phyloP scores from a whole-genome alignment of 768 basidiomycete genomes.

The Kwoniella pini region DNA sequence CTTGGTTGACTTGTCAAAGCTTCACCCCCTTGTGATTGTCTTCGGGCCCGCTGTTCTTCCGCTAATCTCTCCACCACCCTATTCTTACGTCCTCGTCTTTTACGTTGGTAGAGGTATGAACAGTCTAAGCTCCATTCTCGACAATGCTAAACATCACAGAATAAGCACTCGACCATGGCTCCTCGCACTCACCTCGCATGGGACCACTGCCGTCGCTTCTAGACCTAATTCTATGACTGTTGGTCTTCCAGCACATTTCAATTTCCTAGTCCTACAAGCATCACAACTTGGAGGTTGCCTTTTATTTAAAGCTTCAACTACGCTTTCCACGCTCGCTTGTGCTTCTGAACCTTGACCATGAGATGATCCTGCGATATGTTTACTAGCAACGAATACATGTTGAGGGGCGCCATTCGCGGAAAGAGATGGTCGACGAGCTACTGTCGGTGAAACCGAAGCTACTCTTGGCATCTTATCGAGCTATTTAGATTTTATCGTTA shows the following conservation, averaged over 20 bases:
- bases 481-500: neutral
- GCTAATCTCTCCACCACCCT: constrained; percentile 29
- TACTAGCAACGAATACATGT: constrained; percentile 15
- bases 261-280: constrained; percentile 36
- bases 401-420: constrained; percentile 4
- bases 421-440: constrained; percentile 5
- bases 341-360: neutral
- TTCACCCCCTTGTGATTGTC: constrained; percentile 16
- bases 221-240: constrained; percentile 22
- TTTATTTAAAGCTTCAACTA: constrained; percentile 16
- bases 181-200: constrained; percentile 22
- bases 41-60: constrained; percentile 26
- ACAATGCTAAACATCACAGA: constrained; percentile 24
- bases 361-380: constrained; percentile 2
- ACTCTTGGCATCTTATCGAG: constrained; percentile 10
- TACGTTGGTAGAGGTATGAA: constrained; percentile 33
- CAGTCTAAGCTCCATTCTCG: constrained; percentile 35
- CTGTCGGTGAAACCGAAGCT: constrained; percentile 10
- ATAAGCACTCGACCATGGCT: neutral
- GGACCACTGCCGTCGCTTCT: constrained; percentile 23
- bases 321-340: neutral
- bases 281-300: constrained; percentile 35
- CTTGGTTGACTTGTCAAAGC: neutral
- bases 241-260: constrained; percentile 36
- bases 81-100: constrained; percentile 33